Evolutionary conservation across 495 filamentous ascomycete genomes (phyloP).

Genomic region (Saxophila tyrrhenica): DNA sequence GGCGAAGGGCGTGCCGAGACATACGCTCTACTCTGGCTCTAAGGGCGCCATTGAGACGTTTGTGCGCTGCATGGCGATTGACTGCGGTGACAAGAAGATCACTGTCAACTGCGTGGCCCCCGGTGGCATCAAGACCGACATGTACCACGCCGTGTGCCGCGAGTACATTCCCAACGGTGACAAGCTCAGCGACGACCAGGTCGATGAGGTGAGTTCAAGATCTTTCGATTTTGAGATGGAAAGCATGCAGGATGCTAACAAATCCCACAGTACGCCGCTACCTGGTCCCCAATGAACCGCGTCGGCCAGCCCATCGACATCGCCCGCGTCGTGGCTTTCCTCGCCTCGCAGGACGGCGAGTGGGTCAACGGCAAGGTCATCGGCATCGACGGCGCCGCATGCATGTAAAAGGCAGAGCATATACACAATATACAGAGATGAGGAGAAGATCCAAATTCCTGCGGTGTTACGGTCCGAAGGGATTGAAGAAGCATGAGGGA

Average conservation of each 20-base stretch:
- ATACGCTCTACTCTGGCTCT: conserved; percentile 49
- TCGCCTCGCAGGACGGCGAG: conserved; percentile 52
- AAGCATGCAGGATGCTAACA: neutral
- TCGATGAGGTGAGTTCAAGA: conserved; percentile 25
- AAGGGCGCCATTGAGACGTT: conserved; percentile 50
- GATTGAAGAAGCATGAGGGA: neutral
- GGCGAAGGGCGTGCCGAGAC: conserved; percentile 51
- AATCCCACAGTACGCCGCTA: conserved; percentile 34
- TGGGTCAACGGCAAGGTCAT: conserved; percentile 55
- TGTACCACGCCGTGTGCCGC: conserved; percentile 54
- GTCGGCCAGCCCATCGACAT: conserved; percentile 54
- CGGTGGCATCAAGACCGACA: conserved; percentile 58
- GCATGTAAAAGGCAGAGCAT: conserved; percentile 22
- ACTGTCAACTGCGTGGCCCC: conserved; percentile 58
- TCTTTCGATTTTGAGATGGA: neutral
- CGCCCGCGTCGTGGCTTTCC: conserved; percentile 53
- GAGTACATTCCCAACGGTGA: conserved; percentile 53
- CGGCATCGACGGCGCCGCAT: conserved; percentile 29
- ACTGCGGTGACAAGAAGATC: conserved; percentile 41
- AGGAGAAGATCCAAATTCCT: neutral
- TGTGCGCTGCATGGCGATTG: conserved; percentile 44
- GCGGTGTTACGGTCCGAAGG: neutral
- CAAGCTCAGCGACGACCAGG: conserved; percentile 35
- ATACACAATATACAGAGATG: neutral
- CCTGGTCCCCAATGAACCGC: conserved; percentile 47